Evolutionary conservation across 83 land plant species (phyloP), one percentile per base, ranked within the genome.

Genomic region (Thuja plicata): DNA sequence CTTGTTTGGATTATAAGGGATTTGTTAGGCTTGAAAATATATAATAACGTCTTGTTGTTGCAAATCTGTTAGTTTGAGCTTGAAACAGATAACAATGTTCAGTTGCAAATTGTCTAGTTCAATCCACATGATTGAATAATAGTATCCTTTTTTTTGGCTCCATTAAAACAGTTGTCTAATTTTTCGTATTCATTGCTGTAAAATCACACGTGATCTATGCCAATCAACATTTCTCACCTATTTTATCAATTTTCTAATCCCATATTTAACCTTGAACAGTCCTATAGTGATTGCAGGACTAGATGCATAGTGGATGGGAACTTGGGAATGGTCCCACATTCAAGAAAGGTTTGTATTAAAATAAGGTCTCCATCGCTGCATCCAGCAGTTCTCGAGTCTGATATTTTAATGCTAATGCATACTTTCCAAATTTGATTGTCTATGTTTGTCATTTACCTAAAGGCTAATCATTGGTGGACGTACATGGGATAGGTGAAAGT

Each of bases 241-340:
- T 82, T 82, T 46, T 27, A 43, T n/a, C 43, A 5, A 43, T n/a
- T 27, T 10, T 40, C 45, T 43, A 46, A 74, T 38, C 37, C 78
- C 54, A 19, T 82, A 43, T 81, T 82, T 82, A 45, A 82, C 43
- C 85, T 43, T 82, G 50, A n/a, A 43, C 15, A 45, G 85, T 82
- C 34, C 55, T 82, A 38, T 82, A 82, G 85, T 82, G 85, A 27
- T 82, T 82, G 85, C 85, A 82, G 85, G 52, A 30, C 85, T 45
- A 82, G 85, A 82, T 82, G 48, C 55, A 82, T 82, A 82, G n/a
- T 82, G 55, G 85, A 82, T 82, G 85, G 85, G 32, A 43, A 82
- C 85, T 82, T 82, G 34, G 50, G 50, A 45, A 82, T 46, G 52
- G 55, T 82, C 85, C 85, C 52, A 82, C 85, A 8, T 43, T n/a